Base-by-base conservation (phyloP, 768 basidiomycete species). In the Pisolithus marmoratus region DNA sequence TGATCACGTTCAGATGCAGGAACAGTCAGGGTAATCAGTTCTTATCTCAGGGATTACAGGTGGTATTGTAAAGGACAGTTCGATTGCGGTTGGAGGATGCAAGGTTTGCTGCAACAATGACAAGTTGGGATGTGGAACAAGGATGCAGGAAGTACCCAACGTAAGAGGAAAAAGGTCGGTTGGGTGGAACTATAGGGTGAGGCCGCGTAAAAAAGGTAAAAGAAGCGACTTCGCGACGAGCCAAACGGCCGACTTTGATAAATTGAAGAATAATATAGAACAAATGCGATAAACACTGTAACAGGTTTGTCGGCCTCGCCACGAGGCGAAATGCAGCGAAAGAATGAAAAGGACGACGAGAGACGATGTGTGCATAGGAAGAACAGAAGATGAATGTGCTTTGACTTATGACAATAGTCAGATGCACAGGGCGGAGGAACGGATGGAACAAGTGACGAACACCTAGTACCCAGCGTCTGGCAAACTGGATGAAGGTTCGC, bases 261-360 rank as follows among this genome's bases (percentile, higher is more conserved):
- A 86, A 76, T 74, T 84, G 84, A 85, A 81, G 78, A 87, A 88
- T 88, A 88, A 89, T 80, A 82, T 75, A 80, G 75, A 76, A 81
- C 72, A 75, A 80, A 78, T 74, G 76, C 77, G 70, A 71, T 69
- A 62, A 68, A 66, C 62, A 69, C 63, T 60, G 63, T 14, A 36
- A 19, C 9, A 14, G 9, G 46, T 47, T 70, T 79, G 77, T 80
- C 73, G 75, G 73, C 72, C 74, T 76, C 71, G 71, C 76, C 74
- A 73, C 72, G 72, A 72, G 74, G 60, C 61, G 65, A 65, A 67
- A 70, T 68, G 68, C 71, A 74, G 72, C 68, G 61, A 72, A 45
- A 64, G 63, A 68, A 70, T 72, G 56, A 54, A 66, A 71, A 71
- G 73, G 63, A 61, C 72, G 73, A 74, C 74, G 76, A 63, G 72